These are phyloP conservation scores for Aspergillus sp. DNA, from an alignment of 2,329 filamentous ascomycete species.

Conservation along the genomic window DNA sequence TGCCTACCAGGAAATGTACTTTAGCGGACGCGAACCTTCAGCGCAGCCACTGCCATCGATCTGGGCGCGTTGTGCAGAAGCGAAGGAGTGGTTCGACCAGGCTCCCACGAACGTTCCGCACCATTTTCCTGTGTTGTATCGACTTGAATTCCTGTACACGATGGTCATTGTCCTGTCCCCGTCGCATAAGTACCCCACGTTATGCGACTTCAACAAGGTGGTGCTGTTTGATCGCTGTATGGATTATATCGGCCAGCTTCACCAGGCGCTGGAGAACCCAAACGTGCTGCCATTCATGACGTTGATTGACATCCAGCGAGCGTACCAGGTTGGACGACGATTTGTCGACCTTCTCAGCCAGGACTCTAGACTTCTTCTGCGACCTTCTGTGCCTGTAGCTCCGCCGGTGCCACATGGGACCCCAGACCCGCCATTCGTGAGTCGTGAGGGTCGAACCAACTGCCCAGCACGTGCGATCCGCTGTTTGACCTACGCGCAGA, in stretches of 20 bases:
- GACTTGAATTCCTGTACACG: constrained; percentile 82
- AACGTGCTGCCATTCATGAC: constrained; percentile 63
- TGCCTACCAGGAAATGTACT: constrained; percentile 85
- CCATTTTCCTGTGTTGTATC: constrained; percentile 66
- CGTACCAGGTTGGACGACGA: constrained; percentile 59
- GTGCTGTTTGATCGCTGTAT: constrained; percentile 82
- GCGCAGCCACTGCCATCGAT: constrained; percentile 50
- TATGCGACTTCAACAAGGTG: constrained; percentile 67
- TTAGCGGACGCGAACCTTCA: constrained; percentile 62
- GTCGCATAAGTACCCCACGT: constrained; percentile 59
- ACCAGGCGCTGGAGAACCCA: constrained; percentile 55
- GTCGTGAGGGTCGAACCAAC: constrained; percentile 25
- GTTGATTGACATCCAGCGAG: constrained; percentile 78
- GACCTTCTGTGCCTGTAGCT: constrained; percentile 19
- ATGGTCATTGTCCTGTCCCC: constrained; percentile 84
- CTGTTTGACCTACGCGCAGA: constrained; percentile 24
- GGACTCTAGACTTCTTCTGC: constrained; percentile 42
- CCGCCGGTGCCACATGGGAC: constrained; percentile 24
- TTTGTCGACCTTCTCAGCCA: constrained; percentile 50
- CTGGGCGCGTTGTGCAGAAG: constrained; percentile 48
- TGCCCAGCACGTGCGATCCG: constrained; percentile 25
- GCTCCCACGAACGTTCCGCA: constrained; percentile 58
- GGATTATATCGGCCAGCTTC: constrained; percentile 68
- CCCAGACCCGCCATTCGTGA: constrained; percentile 24
- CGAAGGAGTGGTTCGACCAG: constrained; percentile 67